Base-by-base conservation (phyloP, 768 basidiomycete genomes). In the Chiua virens region DNA sequence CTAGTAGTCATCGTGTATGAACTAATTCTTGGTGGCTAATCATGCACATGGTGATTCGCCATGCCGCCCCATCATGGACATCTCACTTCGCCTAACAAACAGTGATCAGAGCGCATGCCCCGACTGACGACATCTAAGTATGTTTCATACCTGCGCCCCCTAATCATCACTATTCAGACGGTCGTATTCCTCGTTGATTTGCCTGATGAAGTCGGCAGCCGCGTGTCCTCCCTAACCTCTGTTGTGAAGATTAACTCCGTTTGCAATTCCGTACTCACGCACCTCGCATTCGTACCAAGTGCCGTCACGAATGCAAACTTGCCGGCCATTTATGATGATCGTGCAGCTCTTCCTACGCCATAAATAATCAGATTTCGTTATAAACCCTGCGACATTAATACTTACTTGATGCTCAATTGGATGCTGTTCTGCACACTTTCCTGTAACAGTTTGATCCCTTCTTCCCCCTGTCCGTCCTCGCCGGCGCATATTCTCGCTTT, bases 1-100 rank as follows among this genome's bases (percentile, higher is more conserved):
- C 79, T 93, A 47, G 69, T 91, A 60, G 83, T 98, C 58, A 94
- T 97, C 60, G 61, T 87, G 56, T 95, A 92, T 68, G 92, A 94
- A 72, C 71, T 96, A 42, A 74, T 86, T 32, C 78, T 89, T 57
- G 82, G 90, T 50, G 72, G 71, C 53, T 77, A 51, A 73, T 62
- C 53, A 35, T 58, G 45, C 48, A 49, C 39, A 58, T 57, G 55
- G 59, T 44, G 22, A 45, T 55, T 40, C 27, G 25, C 37, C 55
- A 55, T 54, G 53, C 56, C 38, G 15, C 49, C 36, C 14, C 52
- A 44, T 47, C 51, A 46, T 59, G 54, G 47, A 50, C 50, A 25
- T 41, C 49, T 56, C 42, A 44, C 51, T 60, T 61, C 56, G 39
- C 48, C 45, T 54, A 37, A 22, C 53, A 46, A 44, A 42, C 41